These are phyloP conservation scores for Tricholoma bakamatsutake DNA, from an alignment of 768 basidiomycete species.

Conservation along the genomic window DNA sequence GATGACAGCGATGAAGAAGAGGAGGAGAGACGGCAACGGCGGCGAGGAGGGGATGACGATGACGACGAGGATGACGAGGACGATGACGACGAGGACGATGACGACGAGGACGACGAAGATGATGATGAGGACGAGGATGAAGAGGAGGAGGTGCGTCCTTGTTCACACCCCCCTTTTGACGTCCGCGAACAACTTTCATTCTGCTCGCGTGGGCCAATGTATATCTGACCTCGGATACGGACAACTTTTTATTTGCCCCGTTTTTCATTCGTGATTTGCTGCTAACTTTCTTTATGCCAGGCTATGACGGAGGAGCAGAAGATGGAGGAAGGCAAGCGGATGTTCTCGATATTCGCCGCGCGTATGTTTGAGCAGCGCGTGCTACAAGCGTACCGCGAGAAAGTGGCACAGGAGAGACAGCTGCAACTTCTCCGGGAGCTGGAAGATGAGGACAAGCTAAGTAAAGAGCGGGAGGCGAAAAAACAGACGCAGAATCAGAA, in stretches of 20 bases:
- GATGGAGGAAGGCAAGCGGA: constrained; percentile 98
- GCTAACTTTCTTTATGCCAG: constrained; percentile 26
- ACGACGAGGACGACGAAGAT: constrained; percentile 59
- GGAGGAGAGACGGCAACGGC: constrained; percentile 24
- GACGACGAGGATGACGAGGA: constrained; percentile 60
- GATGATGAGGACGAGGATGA: constrained; percentile 65
- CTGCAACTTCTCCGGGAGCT: constrained; percentile 89
- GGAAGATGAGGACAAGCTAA: constrained; percentile 88
- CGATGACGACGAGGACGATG: constrained; percentile 54
- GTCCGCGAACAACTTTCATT: background rate
- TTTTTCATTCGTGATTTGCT: background rate
- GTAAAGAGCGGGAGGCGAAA: constrained; percentile 87
- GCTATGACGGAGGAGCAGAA: constrained; percentile 94
- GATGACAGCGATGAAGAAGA: constrained; percentile 44
- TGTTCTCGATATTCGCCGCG: constrained; percentile 99
- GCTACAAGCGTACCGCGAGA: constrained; percentile 92
- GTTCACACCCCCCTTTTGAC: constrained; percentile 14
- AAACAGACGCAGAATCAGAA: constrained; percentile 96
- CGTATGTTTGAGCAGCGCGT: constrained; percentile 99
- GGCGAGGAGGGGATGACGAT: constrained; percentile 37
- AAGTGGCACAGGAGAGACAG: constrained; percentile 94
- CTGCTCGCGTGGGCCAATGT: background rate
- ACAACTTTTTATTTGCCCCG: background rate
- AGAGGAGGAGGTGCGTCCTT: constrained; percentile 41
- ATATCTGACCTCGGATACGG: background rate